phyloP scores from a whole-genome alignment of 108 stramenopile species.

The Chaetoceros tenuissimus region DNA sequence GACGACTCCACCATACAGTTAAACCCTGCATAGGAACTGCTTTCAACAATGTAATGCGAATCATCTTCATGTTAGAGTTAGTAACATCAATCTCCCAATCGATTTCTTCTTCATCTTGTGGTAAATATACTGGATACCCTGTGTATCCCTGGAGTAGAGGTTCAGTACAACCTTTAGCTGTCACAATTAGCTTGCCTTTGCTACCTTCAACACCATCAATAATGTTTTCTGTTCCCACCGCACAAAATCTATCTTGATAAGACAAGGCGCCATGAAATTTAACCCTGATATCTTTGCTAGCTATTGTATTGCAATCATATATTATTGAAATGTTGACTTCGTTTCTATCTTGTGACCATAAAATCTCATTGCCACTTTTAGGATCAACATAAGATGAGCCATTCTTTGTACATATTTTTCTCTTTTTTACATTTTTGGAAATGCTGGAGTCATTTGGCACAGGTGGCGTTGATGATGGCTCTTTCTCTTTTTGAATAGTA shows the following conservation, averaged over 20 bases:
- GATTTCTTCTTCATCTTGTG: background rate
- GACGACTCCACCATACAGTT: slow-evolving; percentile 42
- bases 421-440: background rate
- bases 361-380: background rate
- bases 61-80: background rate
- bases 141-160: background rate
- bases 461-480: background rate
- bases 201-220: background rate
- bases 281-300: background rate
- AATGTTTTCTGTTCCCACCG: background rate
- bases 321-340: background rate
- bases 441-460: background rate
- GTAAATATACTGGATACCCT: background rate
- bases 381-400: background rate
- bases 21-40: slow-evolving; percentile 48
- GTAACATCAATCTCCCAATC: slow-evolving; percentile 2
- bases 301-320: background rate
- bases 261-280: background rate
- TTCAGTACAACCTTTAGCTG: background rate
- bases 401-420: background rate
- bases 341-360: background rate
- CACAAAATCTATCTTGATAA: background rate
- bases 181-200: background rate
- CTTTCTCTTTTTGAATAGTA: no score
- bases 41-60: slow-evolving; percentile 27